These are phyloP conservation scores for Aspergillus pseudoglaucus DNA, from an alignment of 2,329 filamentous ascomycete genomes.

Conservation along the genomic window DNA sequence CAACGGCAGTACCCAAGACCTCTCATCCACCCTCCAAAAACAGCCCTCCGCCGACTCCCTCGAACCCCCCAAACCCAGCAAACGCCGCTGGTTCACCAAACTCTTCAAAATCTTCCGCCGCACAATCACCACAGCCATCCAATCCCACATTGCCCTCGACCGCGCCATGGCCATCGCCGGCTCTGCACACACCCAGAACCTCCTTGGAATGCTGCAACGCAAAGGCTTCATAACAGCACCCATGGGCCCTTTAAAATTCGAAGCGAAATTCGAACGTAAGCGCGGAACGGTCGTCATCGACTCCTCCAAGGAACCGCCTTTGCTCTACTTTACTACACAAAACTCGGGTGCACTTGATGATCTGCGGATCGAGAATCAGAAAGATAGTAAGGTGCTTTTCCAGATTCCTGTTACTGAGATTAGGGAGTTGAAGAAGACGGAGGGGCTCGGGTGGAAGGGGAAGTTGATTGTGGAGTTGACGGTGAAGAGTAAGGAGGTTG, in stretches of 20 bases:
- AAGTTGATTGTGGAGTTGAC: slow-evolving; percentile 79
- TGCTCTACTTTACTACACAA: slow-evolving; percentile 55
- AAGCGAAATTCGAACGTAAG: slow-evolving; percentile 61
- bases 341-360: slow-evolving; percentile 27
- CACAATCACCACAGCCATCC: slow-evolving; percentile 63
- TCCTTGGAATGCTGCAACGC: slow-evolving; percentile 62
- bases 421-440: slow-evolving; percentile 66
- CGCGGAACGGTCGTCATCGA: slow-evolving; percentile 66
- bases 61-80: slow-evolving; percentile 11
- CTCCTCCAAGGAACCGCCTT: slow-evolving; percentile 27
- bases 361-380: slow-evolving; percentile 44
- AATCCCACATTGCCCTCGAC: slow-evolving; percentile 66
- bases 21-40: slow-evolving; percentile 33
- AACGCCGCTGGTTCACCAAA: slow-evolving; percentile 39
- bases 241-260: slow-evolving; percentile 70
- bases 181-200: slow-evolving; percentile 58
- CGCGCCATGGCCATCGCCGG: slow-evolving; percentile 61
- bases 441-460: slow-evolving; percentile 76
- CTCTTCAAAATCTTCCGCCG: slow-evolving; percentile 61
- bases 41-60: slow-evolving; percentile 1
- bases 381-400: slow-evolving; percentile 56
- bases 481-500: slow-evolving; percentile 60
- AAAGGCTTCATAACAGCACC: slow-evolving; percentile 35
- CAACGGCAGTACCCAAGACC: slow-evolving; percentile 47
- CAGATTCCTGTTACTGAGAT: slow-evolving; percentile 65